Base-by-base conservation (phyloP, 106 monocot species). In the Alisma plantagoaquatica region DNA sequence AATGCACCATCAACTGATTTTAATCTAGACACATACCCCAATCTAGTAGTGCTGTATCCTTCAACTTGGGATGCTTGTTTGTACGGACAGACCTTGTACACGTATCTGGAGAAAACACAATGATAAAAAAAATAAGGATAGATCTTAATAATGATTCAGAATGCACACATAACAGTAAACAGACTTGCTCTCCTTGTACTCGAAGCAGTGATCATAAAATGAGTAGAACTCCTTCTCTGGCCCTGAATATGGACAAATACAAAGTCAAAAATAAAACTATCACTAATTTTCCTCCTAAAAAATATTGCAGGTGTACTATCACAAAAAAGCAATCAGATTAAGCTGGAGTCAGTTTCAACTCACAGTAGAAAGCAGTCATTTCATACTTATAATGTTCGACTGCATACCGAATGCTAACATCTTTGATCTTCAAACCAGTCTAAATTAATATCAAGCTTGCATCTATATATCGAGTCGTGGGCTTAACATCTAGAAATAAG, bases 41-140 rank as follows among this genome's bases (percentile, higher is more conserved):
- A 73, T 60, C 68, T 66, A 9, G 90, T 85, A 24, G 70, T 77
- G 46, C 88, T 84, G 51, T 96, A 64, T 41, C 84, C 94, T 73
- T 98, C 89, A 64, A 68, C 72, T 43, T 98, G 98, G 4, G 85
- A 70, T 54, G 98, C 90, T 67, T 77, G 73, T 72, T 98, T 98
- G 62, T 73, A 98, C 64, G 98, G 86, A 51, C 98, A 99, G n/a
- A 99, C 82, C 66, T 99, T 91, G 59, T 99, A 99, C 12, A 70
- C 66, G 63, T 99, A 99, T 66, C 98, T 99, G 50, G 30, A 38
- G 35, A 14, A 7, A 6, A 38, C 6, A 38, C 35, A 38, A 7
- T 7, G 9, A 14, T 38, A 38, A 38, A 38, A 7, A 14, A 6
- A 7, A 14, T 7, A 38, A 7, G 9, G 14, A 38, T 6, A 38